Conservation (phyloP, 306 rosid species). For the Rubus idaeus region DNA sequence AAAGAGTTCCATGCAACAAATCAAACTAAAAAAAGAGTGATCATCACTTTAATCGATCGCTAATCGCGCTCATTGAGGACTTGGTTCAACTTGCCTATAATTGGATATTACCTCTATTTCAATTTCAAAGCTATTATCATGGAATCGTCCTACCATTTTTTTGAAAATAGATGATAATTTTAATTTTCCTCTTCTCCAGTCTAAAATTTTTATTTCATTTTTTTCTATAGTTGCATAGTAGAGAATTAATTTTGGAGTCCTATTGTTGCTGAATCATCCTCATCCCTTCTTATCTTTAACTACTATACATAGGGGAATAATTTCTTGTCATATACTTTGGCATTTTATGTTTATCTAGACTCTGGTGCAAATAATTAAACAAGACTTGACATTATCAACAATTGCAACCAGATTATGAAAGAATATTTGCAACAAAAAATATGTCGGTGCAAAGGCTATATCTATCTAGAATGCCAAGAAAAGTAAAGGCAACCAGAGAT, state of each 20-base stretch:
- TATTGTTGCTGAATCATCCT: background rate
- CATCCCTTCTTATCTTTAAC: background rate
- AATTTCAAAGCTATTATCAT: too few species aligned
- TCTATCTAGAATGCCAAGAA: background rate
- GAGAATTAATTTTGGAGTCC: background rate
- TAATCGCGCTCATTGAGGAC: too few species aligned
- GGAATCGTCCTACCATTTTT: too few species aligned
- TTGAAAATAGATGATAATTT: too few species aligned
- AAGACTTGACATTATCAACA: background rate
- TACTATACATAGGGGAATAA: background rate
- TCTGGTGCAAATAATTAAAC: background rate
- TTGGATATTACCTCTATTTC: too few species aligned
- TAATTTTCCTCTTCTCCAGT: too few species aligned
- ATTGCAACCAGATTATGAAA: background rate
- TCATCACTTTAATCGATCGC: too few species aligned
- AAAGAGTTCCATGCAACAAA: too few species aligned
- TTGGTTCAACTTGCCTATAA: too few species aligned
- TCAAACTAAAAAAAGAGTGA: too few species aligned
- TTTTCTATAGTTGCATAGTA: background rate
- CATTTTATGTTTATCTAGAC: background rate
- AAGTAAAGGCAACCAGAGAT: conserved; percentile 9
- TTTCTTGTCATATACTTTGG: background rate
- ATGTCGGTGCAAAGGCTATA: background rate
- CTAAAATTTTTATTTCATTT: background rate
- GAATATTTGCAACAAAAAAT: background rate